Evolutionary conservation across 805 yeast species (phyloP).

Genomic region (Tetrapisispora pingtungensis): DNA sequence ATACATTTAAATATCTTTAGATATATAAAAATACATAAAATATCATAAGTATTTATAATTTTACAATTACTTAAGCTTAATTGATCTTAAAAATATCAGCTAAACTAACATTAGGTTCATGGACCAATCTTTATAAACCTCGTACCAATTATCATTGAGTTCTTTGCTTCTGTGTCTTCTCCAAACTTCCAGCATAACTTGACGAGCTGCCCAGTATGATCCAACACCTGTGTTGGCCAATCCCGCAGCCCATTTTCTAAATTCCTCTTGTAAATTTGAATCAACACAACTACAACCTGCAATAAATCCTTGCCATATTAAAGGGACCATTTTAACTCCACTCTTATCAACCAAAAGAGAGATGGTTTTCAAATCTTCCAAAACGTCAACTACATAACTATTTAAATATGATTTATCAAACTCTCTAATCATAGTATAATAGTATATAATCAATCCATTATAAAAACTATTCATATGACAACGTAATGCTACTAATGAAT

Average conservation of each 20-base stretch:
- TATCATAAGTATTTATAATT: background rate
- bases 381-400: slow-evolving; percentile 47
- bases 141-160: slow-evolving; percentile 60
- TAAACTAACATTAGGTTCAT: slow-evolving; percentile 62
- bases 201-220: slow-evolving; percentile 78
- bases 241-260: slow-evolving; percentile 52
- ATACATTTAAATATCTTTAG: too few relatives aligned
- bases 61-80: background rate
- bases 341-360: slow-evolving; percentile 42
- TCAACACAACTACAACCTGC: slow-evolving; percentile 75
- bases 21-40: background rate
- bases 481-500: slow-evolving; percentile 54
- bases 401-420: slow-evolving; percentile 50
- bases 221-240: slow-evolving; percentile 52
- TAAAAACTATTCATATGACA: slow-evolving; percentile 77
- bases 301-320: slow-evolving; percentile 83
- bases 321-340: slow-evolving; percentile 55
- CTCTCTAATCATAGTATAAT: slow-evolving; percentile 51
- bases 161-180: slow-evolving; percentile 54
- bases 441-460: slow-evolving; percentile 61
- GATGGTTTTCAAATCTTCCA: slow-evolving; percentile 54
- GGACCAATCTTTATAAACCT: slow-evolving; percentile 75
- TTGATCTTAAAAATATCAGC: background rate
- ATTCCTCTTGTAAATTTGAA: slow-evolving; percentile 48
- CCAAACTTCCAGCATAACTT: slow-evolving; percentile 82